Conservation (phyloP, 2,329 filamentous ascomycete genomes). For the Arthrobotrys megalospora region DNA sequence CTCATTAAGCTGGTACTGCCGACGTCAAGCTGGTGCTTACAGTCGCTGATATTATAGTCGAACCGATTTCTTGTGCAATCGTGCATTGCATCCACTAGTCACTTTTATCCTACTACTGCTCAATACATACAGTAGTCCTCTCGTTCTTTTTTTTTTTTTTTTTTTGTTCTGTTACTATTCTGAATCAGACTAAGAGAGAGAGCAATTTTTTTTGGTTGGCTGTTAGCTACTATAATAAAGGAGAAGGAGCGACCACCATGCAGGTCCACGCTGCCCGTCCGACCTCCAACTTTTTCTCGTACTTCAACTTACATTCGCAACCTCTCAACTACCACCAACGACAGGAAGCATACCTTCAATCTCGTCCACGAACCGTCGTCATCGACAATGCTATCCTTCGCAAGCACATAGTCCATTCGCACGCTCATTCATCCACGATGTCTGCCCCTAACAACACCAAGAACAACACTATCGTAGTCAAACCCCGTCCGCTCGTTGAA, state of each 20-base stretch:
- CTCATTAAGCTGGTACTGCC: conserved; percentile 41
- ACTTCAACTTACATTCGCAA: conserved; percentile 48
- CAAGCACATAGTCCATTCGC: conserved; percentile 54
- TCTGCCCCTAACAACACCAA: conserved; percentile 48
- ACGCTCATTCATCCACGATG: conserved; percentile 39
- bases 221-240: conserved; percentile 36
- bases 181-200: conserved; percentile 11
- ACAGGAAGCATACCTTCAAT: conserved; percentile 44
- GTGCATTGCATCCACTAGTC: conserved; percentile 31
- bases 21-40: conserved; percentile 42
- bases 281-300: conserved; percentile 49
- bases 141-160: conserved; percentile 17
- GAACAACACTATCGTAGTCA: conserved; percentile 42
- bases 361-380: conserved; percentile 24
- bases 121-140: conserved; percentile 3
- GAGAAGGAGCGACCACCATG: conserved; percentile 39
- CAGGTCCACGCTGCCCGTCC: conserved; percentile 58
- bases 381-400: conserved; percentile 56
- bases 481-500: conserved; percentile 59
- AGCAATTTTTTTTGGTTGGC: conserved; percentile 12
- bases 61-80: conserved; percentile 15
- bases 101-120: conserved; percentile 22
- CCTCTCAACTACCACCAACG: conserved; percentile 24
- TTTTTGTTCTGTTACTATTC: conserved; percentile 5
- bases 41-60: conserved; percentile 11